Evolutionary conservation across 1,284 basidiomycete species (phyloP), one percentile per base, ranked within the genome.

Genomic region (Tylopilus sp.): DNA sequence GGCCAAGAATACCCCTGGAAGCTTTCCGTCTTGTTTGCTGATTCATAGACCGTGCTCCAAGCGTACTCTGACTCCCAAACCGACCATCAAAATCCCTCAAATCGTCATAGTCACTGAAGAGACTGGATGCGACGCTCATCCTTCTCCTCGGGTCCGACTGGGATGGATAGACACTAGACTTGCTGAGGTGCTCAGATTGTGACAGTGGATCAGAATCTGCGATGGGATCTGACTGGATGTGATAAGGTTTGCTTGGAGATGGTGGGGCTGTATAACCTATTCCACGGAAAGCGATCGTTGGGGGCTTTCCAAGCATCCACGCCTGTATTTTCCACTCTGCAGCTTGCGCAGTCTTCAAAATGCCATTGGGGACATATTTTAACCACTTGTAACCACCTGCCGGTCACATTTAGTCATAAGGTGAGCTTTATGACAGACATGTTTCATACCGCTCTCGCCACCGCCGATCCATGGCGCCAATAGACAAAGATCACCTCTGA

Each of bases 311-410:
- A 21, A 98, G 79, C 81, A 91, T 91, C 91, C 94, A 98, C 0
- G 90, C 88, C 64, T 96, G 92, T 45, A 98, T 76, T 67, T 88
- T 91, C 94, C 94, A 98, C 62, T 99, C 95, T 0, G 95, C 95
- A 4, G 92, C 91, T 64, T 96, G 93, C 0, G 94, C 95, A 0
- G 93, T 94, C 73, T 90, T 93, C 60, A 99, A 78, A 37, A 99
- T 81, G 18, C 89, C 85, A 55, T 91, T 93, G 0, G 95, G 95
- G 1, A 99, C 87, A 66, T 94, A 98, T 66, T 94, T 95, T 52
- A 99, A 77, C 93, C 94, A 97, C 64, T 90, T 94, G 72, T 96
- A 98, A 17, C 88, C 87, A 62, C 78, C 82, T 85, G 57, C 20
- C 44, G n/a, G 55, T 44, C 17, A 33, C 46, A 41, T 40, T 59